Evolutionary conservation across 1,139 yeast genomes (phyloP).

Genomic region (Pichia cactophila): DNA sequence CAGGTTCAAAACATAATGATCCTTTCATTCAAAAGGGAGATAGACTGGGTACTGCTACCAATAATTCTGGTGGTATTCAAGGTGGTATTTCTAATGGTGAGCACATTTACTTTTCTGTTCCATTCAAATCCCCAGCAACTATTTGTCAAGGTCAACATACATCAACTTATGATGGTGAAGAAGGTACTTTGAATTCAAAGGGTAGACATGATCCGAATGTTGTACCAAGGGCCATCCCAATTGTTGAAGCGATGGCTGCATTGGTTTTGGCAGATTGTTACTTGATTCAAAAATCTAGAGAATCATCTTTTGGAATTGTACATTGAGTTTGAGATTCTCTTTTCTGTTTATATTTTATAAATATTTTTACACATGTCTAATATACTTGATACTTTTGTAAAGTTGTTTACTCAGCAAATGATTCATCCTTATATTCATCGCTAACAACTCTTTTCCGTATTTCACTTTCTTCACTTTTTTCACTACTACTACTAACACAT

Average conservation of each 20-base stretch:
- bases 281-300: conserved; percentile 81
- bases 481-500: conserved; percentile 13
- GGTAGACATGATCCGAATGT: conserved; percentile 99
- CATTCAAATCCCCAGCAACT: conserved; percentile 97
- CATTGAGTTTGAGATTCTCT: conserved; percentile 12
- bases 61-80: conserved; percentile 94
- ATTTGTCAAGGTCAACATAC: conserved; percentile 90
- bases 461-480: conserved; percentile 2
- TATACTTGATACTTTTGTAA: background rate
- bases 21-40: conserved; percentile 52
- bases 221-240: conserved; percentile 97
- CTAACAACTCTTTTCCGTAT: conserved; percentile 11
- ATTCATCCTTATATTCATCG: conserved; percentile 5
- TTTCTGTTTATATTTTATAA: background rate
- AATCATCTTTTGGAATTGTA: conserved; percentile 34
- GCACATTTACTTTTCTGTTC: conserved; percentile 85
- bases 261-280: conserved; percentile 81
- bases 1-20: conserved; percentile 94
- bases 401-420: background rate
- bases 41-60: conserved; percentile 74
- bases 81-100: conserved; percentile 98
- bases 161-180: conserved; percentile 76
- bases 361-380: background rate
- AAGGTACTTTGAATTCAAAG: conserved; percentile 85
- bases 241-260: conserved; percentile 97